Evolutionary conservation across 208 protist species (phyloP), one percentile per base, ranked within the genome.

Genomic region (Acanthamoeba divionensis): DNA sequence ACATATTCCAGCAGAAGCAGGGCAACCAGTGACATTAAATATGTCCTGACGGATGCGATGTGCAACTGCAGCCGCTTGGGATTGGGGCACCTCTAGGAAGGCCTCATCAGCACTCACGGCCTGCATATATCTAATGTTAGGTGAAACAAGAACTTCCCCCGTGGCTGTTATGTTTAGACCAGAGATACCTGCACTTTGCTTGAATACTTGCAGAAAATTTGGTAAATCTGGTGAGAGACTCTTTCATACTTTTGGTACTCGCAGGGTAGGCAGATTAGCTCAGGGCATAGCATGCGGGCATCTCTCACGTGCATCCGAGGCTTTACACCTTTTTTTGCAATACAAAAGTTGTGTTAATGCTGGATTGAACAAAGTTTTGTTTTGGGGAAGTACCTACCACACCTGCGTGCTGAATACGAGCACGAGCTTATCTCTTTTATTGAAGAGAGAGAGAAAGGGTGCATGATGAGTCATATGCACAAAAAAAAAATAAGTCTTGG

Each of bases 151-250:
- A n/a, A n/a, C n/a, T n/a, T n/a, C n/a, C n/a, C n/a, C n/a, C n/a
- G n/a, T n/a, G n/a, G n/a, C n/a, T n/a, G n/a, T n/a, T n/a, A n/a
- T n/a, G n/a, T n/a, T n/a, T n/a, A n/a, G n/a, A n/a, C n/a, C n/a
- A n/a, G n/a, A n/a, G n/a, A 18, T 24, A 80, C 71, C 71, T 80
- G 71, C 2, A 86, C 77, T 3, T 44, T 7, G 29, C 67, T 62
- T 8, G 77, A 67, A 33, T 86, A 86, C 26, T 86, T 86, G 52
- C 63, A 29, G 54, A 86, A 86, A 31, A 86, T 86, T 24, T 66
- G 48, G 54, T 86, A 86, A 44, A 86, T 86, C 55, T 86, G 77
- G 21, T 86, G 48, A 26, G 77, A 86, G 29, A 86, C 77, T 26
- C 67, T 62, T 36, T 86, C 77, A 44, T 86, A 86, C 24, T 86